Conservation (phyloP, 768 basidiomycete genomes). For the Kwoniella europaea region DNA sequence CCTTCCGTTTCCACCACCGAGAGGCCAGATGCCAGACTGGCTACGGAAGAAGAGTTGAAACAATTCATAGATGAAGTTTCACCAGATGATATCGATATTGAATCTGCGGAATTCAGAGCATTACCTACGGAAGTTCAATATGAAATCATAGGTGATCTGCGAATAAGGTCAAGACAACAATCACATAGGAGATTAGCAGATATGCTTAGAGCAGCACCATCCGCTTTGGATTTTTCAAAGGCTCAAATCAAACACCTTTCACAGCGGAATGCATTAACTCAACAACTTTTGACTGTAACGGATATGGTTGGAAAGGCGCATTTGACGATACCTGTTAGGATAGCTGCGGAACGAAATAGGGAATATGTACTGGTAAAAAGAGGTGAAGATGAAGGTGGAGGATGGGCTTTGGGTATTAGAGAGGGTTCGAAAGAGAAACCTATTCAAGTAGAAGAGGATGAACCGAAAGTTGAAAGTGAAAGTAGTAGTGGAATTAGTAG, state of each 20-base stretch:
- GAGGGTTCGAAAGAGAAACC: constrained; percentile 85
- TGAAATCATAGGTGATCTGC: constrained; percentile 94
- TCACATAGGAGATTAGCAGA: constrained; percentile 87
- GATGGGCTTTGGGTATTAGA: constrained; percentile 91
- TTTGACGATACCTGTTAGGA: constrained; percentile 85
- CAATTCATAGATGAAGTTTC: constrained; percentile 94
- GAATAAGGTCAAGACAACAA: constrained; percentile 91
- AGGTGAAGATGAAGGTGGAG: constrained; percentile 74
- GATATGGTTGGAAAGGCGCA: constrained; percentile 85
- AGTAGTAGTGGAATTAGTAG: constrained; percentile 58
- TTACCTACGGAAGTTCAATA: constrained; percentile 96
- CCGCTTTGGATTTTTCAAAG: constrained; percentile 92
- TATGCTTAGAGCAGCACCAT: constrained; percentile 78
- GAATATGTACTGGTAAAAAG: constrained; percentile 96
- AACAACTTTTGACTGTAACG: constrained; percentile 87
- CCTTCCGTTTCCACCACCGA: constrained; percentile 48
- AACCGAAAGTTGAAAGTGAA: constrained; percentile 46
- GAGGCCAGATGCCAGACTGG: constrained; percentile 83
- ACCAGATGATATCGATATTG: constrained; percentile 91
- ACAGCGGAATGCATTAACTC: constrained; percentile 87
- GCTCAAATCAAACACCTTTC: constrained; percentile 90
- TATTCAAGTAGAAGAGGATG: constrained; percentile 79
- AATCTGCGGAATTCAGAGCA: constrained; percentile 84
- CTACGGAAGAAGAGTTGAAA: constrained; percentile 92
- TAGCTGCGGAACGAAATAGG: constrained; percentile 92